A percentile compares a stretch with the other conserved stretches of the same genome.
Evolutionary conservation across 139 green algal species (phyloP).

Genomic region (Nannochloris sp.): DNA sequence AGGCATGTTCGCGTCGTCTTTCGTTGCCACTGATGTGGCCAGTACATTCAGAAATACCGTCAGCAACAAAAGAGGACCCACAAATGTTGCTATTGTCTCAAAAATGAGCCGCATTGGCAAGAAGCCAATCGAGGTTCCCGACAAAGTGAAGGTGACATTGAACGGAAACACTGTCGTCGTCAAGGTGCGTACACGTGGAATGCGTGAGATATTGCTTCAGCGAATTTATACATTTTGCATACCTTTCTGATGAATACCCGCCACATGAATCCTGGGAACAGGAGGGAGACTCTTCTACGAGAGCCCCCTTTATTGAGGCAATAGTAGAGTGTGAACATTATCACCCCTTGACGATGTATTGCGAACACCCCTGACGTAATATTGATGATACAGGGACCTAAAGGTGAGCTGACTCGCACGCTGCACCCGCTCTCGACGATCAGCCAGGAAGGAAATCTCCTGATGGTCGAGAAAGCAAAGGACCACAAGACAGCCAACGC

Average conservation of each 20-base stretch:
- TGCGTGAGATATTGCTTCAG: no score
- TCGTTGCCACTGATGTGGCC: slow-evolving; percentile 3
- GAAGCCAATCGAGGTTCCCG: slow-evolving; percentile 65
- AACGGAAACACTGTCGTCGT: slow-evolving; percentile 54
- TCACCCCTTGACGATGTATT: no score
- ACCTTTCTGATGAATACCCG: no score
- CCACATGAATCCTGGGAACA: no score
- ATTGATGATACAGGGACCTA: slow-evolving; percentile 59
- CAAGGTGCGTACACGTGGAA: slow-evolving; percentile 54
- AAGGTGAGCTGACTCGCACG: slow-evolving; percentile 61
- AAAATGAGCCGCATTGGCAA: slow-evolving; percentile 89
- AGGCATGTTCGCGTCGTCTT: slow-evolving; percentile 1
- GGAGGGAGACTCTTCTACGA: no score
- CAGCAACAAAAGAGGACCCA: neutral
- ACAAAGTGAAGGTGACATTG: slow-evolving; percentile 68
- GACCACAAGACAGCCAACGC: slow-evolving; percentile 38
- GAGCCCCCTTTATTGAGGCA: no score
- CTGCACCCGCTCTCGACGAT: slow-evolving; percentile 55
- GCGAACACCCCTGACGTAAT: neutral
- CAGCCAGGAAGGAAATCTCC: slow-evolving; percentile 38
- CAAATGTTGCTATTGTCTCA: neutral
- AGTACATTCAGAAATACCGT: neutral
- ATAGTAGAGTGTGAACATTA: no score
- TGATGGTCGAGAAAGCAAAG: slow-evolving; percentile 38
- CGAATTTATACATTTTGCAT: no score